Base-by-base conservation (phyloP, 106 monocot species). In the Dendrobium officinale region DNA sequence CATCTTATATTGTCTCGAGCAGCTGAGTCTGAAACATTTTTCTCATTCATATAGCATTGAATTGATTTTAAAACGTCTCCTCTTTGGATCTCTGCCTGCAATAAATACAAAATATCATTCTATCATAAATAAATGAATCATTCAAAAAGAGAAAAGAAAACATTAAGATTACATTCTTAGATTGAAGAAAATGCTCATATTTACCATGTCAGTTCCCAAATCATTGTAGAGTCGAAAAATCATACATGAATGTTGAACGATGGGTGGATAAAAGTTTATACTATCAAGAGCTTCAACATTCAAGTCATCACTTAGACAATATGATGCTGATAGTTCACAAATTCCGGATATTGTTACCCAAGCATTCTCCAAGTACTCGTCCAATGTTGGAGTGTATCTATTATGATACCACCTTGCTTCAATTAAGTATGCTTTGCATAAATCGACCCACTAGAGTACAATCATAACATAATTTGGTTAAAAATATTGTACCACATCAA, bases 341-440 rank as follows among this genome's bases (percentile, higher is more conserved):
- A 37, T 37, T 37, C 2, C 37, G 3, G 3, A 37, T 37, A 37
- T 37, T 37, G 37, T 37, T 0, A 37, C 37, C 37, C 37, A 37
- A 37, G 56, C 81, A 75, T 85, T 85, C 0, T 74, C 42, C 18
- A 82, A 17, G 27, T 86, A 86, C 22, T 86, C 86, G 9, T 86
- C 19, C 0, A 82, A 51, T 5, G 75, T 66, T 26, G 86, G 82
- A 55, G 31, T 55, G 67, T 75, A 79, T 48, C 79, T 11, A 24
- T 2, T 17, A 17, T 75, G 44, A 43, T 48, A 74, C 86, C 86
- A 86, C 6, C 75, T 82, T 51, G 86, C 82, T 41, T 86, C 86
- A 22, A 67, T 44, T 18, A 86, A 37, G 59, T 74, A 86, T 49
- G 79, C 41, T n/a, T 68, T 86, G 41, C 81, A 79, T 1, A 81